Evolutionary conservation across 2,329 filamentous ascomycete species (phyloP), one percentile per base, ranked within the genome.

Genomic region (Mariannaea elegans): DNA sequence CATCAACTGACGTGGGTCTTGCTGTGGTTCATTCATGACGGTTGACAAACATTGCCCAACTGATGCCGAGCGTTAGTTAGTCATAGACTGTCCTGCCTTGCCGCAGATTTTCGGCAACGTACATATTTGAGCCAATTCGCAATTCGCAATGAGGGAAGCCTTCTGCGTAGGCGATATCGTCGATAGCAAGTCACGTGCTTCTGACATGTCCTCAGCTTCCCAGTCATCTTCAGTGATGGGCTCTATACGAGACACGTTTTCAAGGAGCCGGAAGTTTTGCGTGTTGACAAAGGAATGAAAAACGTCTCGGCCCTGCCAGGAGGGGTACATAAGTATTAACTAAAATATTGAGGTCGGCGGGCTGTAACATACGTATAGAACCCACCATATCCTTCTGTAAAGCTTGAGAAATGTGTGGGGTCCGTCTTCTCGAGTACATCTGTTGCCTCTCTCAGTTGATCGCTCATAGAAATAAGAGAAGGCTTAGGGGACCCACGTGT

Each of bases 331-430:
- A 34, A 8, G 21, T 34, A 24, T 23, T 13, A 16, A 31, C 7
- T n/a, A 49, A 8, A 9, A 21, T 4, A 3, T 12, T 7, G 39
- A 12, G 18, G 12, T 21, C 32, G 39, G 47, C 38, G 16, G 7
- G 7, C 7, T 1, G 4, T 0, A 14, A 34, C 65, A 31, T 16
- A 68, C 65, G 31, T 68, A 57, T 0, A 68, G 29, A 44, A 45
- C 24, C 65, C 58, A 68, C 65, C 65, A 68, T 1, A 68, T 68
- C 2, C 63, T 38, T 2, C 58, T 23, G 4, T 65, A 63, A 3
- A 68, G 2, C 0, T 51, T 65, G 1, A 44, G 27, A 6, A 31
- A 23, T 23, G 7, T 46, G 12, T 24, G 19, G 9, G 44, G 50
- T 3, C 2, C 19, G 21, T 63, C 58, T 5, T 56, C 31, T 1